Evolutionary conservation across 257 asterid species (phyloP), one percentile per base, ranked within the genome.

Genomic region (Prunella vulgaris): DNA sequence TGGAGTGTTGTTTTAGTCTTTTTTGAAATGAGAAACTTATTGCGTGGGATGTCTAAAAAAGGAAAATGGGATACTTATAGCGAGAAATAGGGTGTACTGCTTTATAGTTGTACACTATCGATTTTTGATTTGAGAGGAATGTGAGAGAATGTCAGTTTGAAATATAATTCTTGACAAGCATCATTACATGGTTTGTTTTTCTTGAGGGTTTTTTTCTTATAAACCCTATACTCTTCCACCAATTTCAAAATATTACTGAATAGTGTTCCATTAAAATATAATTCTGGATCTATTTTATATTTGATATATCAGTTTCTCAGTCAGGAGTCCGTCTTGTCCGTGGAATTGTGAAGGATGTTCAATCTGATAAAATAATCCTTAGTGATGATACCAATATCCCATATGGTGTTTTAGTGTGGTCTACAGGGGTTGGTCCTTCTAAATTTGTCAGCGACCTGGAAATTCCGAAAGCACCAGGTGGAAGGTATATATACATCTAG

Each of bases 371-470:
- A 90, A 86, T 93, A 56, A 71, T 84, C 52, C 96, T 90, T 28
- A 87, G 81, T 53, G 96, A 93, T 60, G 93, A 86, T 74, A 93
- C 96, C 2, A 82, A 82, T 38, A 93, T 93, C 33, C 97, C 99
- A n/a, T 93, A 93, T 66, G 99, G 99, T 24, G 84, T 93, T 61
- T 77, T 93, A 73, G 99, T 90, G 69, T 93, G 99, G 99, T 93
- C 99, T 60, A 93, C 99, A 5, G 99, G 99, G 48, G 99, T 93
- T 59, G 99, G 99, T 49, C 99, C 97, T 60, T 90, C 99, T 2
- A 15, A 87, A 40, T 90, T 93, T 61, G 99, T 90, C 73, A 86
- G 66, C 7, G 64, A 84, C 69, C 74, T 93, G 35, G 95, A 93
- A 56, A 27, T 93, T 73, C 93, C 96, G 18, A 93, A 89, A 83